phyloP scores from a whole-genome alignment of 768 basidiomycete genomes.

The Mycena metata region DNA sequence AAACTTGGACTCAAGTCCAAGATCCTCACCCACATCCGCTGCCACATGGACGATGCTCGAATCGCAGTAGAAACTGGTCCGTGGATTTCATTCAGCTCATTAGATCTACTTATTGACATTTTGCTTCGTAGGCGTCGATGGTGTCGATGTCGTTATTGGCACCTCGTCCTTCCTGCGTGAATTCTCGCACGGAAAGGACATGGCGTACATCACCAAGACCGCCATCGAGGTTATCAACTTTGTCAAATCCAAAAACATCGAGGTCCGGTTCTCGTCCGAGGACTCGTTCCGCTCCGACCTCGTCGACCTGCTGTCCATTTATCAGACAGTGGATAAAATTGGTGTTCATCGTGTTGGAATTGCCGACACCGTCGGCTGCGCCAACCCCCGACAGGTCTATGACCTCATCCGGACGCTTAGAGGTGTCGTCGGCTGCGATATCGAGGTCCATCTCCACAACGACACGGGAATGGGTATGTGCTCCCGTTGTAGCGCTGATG shows the following conservation, averaged over 20 bases:
- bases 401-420: slow-evolving; percentile 96
- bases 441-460: slow-evolving; percentile 98
- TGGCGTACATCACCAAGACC: slow-evolving; percentile 99
- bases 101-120: slow-evolving; percentile 1
- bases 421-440: slow-evolving; percentile 97
- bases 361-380: slow-evolving; percentile 99
- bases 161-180: slow-evolving; percentile 99
- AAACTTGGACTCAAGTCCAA: slow-evolving; percentile 96
- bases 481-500: not conserved
- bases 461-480: slow-evolving; percentile 94
- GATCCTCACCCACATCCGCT: slow-evolving; percentile 98
- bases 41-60: slow-evolving; percentile 99
- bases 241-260: slow-evolving; percentile 99
- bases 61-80: slow-evolving; percentile 97
- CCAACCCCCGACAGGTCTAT: slow-evolving; percentile 98
- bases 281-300: slow-evolving; percentile 99
- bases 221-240: slow-evolving; percentile 99
- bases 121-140: slow-evolving; percentile 85
- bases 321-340: slow-evolving; percentile 99
- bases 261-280: slow-evolving; percentile 99
- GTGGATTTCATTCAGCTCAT: slow-evolving; percentile 31
- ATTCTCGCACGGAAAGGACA: slow-evolving; percentile 99
- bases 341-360: slow-evolving; percentile 99
- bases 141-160: slow-evolving; percentile 99
- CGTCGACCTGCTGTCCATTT: slow-evolving; percentile 97